Evolutionary conservation across 2,329 filamentous ascomycete genomes (phyloP).

Genomic region (Colletotrichum paranaense): DNA sequence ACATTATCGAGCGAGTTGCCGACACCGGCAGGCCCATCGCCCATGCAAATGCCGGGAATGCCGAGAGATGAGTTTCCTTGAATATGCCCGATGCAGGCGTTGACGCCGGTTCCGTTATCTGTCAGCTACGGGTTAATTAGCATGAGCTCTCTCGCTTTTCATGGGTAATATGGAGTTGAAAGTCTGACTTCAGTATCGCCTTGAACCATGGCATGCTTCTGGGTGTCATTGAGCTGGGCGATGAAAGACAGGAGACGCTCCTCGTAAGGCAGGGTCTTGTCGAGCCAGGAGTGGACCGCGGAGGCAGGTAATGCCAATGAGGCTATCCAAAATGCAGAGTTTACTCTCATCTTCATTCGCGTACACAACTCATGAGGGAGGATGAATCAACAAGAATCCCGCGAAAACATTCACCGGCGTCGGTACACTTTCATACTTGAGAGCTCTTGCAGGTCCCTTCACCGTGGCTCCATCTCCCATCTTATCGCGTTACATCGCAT

Average conservation of each 20-base stretch:
- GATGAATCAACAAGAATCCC: not conserved
- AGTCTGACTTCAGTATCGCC: not conserved
- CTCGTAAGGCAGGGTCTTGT: not conserved
- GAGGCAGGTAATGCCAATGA: not conserved
- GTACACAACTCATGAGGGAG: not conserved
- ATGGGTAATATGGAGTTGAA: not conserved
- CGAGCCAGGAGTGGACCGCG: not conserved
- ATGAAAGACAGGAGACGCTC: not conserved
- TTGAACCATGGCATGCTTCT: not conserved
- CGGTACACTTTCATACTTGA: not conserved
- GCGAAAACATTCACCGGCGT: not conserved
- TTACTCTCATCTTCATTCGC: not conserved
- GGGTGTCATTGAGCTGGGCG: not conserved
- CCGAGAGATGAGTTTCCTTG: not conserved
- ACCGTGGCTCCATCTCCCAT: not conserved
- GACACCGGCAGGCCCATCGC: conserved; percentile 17
- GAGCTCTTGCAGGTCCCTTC: not conserved
- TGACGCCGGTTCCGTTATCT: conserved; percentile 17
- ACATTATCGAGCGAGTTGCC: conserved; percentile 15
- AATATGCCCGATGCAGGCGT: conserved; percentile 20
- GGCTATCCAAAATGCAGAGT: not conserved
- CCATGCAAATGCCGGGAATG: conserved; percentile 11
- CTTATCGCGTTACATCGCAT: not conserved
- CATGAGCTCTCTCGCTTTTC: not conserved
- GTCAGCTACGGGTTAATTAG: not conserved